These are phyloP conservation scores for Schizophyllum amplum DNA, from an alignment of 1,284 basidiomycete genomes.

Conservation along the genomic window DNA sequence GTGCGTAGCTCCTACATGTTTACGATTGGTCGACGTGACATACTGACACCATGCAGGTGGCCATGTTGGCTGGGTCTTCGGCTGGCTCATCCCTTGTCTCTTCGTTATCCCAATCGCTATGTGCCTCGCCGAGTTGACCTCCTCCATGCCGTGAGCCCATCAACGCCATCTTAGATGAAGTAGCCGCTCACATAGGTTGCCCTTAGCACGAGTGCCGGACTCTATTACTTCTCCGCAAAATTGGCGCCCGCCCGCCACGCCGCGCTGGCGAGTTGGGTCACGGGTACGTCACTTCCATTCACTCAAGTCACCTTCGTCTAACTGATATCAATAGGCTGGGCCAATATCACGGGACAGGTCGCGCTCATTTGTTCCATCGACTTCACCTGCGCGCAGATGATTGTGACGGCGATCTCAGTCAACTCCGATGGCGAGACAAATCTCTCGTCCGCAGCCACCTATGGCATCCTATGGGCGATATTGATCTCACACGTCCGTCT, in stretches of 20 bases:
- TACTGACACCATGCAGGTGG: conserved; percentile 34
- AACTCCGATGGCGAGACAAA: conserved; percentile 42
- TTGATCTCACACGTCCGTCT: conserved; percentile 52
- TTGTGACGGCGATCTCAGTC: conserved; percentile 61
- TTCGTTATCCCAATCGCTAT: conserved; percentile 62
- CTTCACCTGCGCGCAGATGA: conserved; percentile 73
- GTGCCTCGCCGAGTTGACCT: conserved; percentile 66
- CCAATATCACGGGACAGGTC: conserved; percentile 51
- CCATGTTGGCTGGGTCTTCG: conserved; percentile 71
- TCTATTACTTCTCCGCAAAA: conserved; percentile 71
- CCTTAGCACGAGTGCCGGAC: conserved; percentile 56
- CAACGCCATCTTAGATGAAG: not conserved
- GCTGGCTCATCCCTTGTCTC: conserved; percentile 66
- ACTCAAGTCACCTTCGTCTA: not conserved
- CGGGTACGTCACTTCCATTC: conserved; percentile 22
- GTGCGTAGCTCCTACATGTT: conserved; percentile 22
- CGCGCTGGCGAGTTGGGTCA: conserved; percentile 65
- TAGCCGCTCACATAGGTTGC: conserved; percentile 4
- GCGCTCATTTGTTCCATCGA: conserved; percentile 59
- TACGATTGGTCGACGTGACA: conserved; percentile 1
- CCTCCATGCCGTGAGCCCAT: conserved; percentile 61
- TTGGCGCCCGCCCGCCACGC: conserved; percentile 52
- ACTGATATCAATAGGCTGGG: conserved; percentile 34
- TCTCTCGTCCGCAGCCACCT: conserved; percentile 53
- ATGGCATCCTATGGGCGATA: conserved; percentile 57